These are phyloP conservation scores for Conringia planisiliqua DNA, from an alignment of 345 rosid genomes.

Conservation along the genomic window DNA sequence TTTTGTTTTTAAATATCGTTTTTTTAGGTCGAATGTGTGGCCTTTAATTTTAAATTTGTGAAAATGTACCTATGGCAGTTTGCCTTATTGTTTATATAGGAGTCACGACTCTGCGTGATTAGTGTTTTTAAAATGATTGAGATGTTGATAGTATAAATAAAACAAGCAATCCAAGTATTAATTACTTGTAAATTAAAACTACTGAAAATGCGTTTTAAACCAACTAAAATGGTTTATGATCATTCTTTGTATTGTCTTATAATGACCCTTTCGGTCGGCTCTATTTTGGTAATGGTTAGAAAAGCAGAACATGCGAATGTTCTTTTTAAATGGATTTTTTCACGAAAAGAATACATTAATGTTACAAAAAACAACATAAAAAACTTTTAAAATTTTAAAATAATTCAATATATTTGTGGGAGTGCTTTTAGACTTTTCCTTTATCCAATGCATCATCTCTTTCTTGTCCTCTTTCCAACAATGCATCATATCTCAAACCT, in stretches of 20 bases:
- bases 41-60: background rate
- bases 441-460: slow-evolving; percentile 41
- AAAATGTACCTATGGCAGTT: background rate
- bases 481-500: slow-evolving; percentile 22
- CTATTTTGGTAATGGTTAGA: slow-evolving; percentile 8
- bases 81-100: background rate
- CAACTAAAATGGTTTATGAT: background rate
- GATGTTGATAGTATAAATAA: background rate
- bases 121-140: background rate
- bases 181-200: background rate
- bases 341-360: background rate
- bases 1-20: background rate
- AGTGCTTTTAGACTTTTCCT: slow-evolving; percentile 49
- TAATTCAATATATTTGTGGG: slow-evolving; percentile 4
- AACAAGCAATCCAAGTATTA: background rate
- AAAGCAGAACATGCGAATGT: slow-evolving; percentile 23
- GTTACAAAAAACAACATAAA: background rate
- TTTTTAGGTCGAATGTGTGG: background rate
- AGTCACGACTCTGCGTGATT: background rate
- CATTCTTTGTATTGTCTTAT: background rate
- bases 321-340: slow-evolving; percentile 9
- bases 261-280: slow-evolving; percentile 17
- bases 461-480: slow-evolving; percentile 27
- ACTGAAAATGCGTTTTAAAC: background rate
- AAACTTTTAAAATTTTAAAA: background rate